phyloP scores from a whole-genome alignment of 441 rosid species.

The Erysimum cheiri region DNA sequence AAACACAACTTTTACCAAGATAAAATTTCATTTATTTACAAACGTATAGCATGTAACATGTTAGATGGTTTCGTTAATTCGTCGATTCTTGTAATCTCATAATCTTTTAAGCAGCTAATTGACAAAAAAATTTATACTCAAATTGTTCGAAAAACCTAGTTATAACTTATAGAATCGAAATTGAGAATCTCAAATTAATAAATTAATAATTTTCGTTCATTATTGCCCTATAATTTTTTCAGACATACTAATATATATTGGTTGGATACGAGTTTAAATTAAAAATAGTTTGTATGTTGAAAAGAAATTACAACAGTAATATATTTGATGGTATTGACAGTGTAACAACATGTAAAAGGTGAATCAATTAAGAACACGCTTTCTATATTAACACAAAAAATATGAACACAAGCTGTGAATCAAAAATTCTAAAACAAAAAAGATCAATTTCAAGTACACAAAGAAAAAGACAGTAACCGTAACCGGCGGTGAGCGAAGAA shows the following conservation, averaged over 20 bases:
- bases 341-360: background rate
- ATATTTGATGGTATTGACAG: background rate
- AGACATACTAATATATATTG: no score
- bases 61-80: no score
- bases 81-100: no score
- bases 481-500: slow-evolving; percentile 23
- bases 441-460: background rate
- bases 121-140: no score
- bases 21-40: background rate
- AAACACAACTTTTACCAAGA: background rate
- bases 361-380: background rate
- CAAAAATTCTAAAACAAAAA: background rate
- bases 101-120: no score
- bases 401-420: background rate
- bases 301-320: background rate
- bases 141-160: no score
- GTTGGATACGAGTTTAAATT: background rate
- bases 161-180: no score
- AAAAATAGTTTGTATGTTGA: background rate
- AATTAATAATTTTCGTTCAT: no score
- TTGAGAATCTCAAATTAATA: no score
- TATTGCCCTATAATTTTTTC: no score
- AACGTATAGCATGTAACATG: background rate
- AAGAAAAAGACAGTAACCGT: slow-evolving; percentile 21
- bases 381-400: background rate